phyloP scores from a whole-genome alignment of 768 basidiomycete species.

The Lentinula detonsa region DNA sequence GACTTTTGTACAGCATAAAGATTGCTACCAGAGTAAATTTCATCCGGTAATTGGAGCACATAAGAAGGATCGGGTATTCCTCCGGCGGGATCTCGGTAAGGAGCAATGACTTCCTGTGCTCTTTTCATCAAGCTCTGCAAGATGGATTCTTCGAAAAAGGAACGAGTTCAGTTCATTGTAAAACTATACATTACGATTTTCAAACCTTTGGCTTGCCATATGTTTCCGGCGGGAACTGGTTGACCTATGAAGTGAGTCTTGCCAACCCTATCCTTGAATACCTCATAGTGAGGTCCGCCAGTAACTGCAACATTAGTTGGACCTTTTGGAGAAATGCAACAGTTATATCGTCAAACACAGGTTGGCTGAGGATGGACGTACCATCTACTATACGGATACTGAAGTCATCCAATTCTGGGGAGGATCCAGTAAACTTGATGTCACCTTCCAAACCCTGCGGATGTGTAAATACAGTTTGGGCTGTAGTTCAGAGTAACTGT shows the following conservation, averaged over 20 bases:
- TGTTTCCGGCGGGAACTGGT: slow-evolving; percentile 48
- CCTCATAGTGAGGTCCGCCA: slow-evolving; percentile 48
- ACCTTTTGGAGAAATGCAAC: slow-evolving; percentile 31
- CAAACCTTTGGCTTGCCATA: slow-evolving; percentile 85
- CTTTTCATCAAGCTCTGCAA: slow-evolving; percentile 51
- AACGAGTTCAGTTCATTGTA: background rate
- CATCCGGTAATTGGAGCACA: slow-evolving; percentile 70
- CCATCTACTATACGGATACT: slow-evolving; percentile 74
- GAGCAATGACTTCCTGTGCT: slow-evolving; percentile 47
- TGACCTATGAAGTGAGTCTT: slow-evolving; percentile 69
- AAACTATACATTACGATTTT: background rate
- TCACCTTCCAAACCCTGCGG: slow-evolving; percentile 68
- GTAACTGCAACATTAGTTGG: slow-evolving; percentile 50
- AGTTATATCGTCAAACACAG: background rate
- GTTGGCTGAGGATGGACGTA: slow-evolving; percentile 20
- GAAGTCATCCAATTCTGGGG: slow-evolving; percentile 81
- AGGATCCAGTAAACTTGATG: slow-evolving; percentile 63
- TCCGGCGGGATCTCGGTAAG: slow-evolving; percentile 43
- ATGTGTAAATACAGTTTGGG: slow-evolving; percentile 5
- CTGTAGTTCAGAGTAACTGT: slow-evolving; percentile 15
- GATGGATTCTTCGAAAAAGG: slow-evolving; percentile 45
- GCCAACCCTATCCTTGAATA: slow-evolving; percentile 56
- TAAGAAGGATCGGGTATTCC: slow-evolving; percentile 76
- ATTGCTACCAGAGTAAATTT: slow-evolving; percentile 66
- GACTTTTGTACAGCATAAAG: slow-evolving; percentile 84